These are phyloP conservation scores for Roridomyces roridus DNA, from an alignment of 768 basidiomycete species.

Conservation along the genomic window DNA sequence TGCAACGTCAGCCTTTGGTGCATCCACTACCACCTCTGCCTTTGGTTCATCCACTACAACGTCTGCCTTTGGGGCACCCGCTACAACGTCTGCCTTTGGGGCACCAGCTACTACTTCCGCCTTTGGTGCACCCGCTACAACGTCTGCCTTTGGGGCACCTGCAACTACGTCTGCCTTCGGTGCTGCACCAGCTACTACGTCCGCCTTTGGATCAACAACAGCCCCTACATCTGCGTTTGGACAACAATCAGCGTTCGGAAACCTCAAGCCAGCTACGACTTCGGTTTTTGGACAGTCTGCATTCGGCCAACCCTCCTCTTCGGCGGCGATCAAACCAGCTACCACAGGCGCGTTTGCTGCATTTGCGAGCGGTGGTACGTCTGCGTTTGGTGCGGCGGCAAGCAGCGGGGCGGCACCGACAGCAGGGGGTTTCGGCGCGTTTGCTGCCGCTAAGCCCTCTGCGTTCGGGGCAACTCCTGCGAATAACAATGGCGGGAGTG, in stretches of 20 bases:
- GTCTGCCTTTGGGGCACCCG: slow-evolving; percentile 29
- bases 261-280: too few relatives aligned
- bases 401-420: slow-evolving; percentile 35
- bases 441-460: slow-evolving; percentile 20
- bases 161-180: slow-evolving; percentile 41
- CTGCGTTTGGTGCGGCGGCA: slow-evolving; percentile 19
- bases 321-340: slow-evolving; percentile 19
- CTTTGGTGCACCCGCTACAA: slow-evolving; percentile 8
- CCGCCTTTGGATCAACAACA: slow-evolving; percentile 27
- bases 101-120: slow-evolving; percentile 39
- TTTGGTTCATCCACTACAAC: slow-evolving; percentile 18
- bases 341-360: slow-evolving; percentile 18
- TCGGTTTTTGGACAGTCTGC: slow-evolving; percentile 26
- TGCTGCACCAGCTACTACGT: not conserved
- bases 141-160: slow-evolving; percentile 20
- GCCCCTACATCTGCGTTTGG: slow-evolving; percentile 14
- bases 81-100: slow-evolving; percentile 5
- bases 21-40: slow-evolving; percentile 29
- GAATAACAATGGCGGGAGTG: slow-evolving; percentile 28
- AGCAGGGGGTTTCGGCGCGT: slow-evolving; percentile 25
- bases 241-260: slow-evolving; percentile 37
- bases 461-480: slow-evolving; percentile 20
- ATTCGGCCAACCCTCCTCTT: slow-evolving; percentile 6
- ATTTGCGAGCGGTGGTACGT: slow-evolving; percentile 21
- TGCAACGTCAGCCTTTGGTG: slow-evolving; percentile 30